Evolutionary conservation across 192 early-diverging fungal species (phyloP).

Genomic region (Entomortierella lignicola): DNA sequence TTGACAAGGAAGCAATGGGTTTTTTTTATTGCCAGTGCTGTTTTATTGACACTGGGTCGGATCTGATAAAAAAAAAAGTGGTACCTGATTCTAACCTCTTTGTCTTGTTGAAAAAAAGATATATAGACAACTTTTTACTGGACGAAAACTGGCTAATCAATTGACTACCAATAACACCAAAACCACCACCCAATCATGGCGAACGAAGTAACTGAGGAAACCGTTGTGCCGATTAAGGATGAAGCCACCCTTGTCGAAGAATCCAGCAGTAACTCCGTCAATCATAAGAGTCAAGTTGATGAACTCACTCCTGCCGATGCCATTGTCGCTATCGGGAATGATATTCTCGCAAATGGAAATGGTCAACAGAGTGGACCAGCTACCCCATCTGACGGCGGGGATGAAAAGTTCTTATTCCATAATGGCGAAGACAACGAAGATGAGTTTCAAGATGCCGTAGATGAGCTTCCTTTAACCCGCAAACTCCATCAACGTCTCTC

Average conservation of each 20-base stretch:
- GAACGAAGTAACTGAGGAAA: not conserved
- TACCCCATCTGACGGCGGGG: conserved; percentile 17
- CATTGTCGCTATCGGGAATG: conserved; percentile 49
- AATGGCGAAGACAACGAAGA: conserved; percentile 30
- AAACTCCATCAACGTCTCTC: conserved; percentile 52
- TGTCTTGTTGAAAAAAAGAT: no score
- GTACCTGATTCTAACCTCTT: no score
- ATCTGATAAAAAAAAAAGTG: no score
- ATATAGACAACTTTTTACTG: no score
- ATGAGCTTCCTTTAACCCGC: conserved; percentile 31
- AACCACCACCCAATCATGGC: not conserved
- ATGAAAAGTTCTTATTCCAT: conserved; percentile 34
- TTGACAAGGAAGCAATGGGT: no score
- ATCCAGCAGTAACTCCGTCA: not conserved
- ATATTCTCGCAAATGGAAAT: conserved; percentile 31
- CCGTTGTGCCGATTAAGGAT: not conserved
- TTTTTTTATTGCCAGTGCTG: no score
- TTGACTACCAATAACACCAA: no score
- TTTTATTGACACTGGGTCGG: no score
- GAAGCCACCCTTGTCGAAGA: not conserved
- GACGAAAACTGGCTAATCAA: no score
- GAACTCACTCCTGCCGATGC: conserved; percentile 20
- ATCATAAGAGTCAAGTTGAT: not conserved
- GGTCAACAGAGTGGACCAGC: conserved; percentile 13
- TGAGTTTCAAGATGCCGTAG: conserved; percentile 41